Evolutionary conservation across 225 moss, liverwort and hornwort genomes (phyloP).

Genomic region (Physcomitrium patens): DNA sequence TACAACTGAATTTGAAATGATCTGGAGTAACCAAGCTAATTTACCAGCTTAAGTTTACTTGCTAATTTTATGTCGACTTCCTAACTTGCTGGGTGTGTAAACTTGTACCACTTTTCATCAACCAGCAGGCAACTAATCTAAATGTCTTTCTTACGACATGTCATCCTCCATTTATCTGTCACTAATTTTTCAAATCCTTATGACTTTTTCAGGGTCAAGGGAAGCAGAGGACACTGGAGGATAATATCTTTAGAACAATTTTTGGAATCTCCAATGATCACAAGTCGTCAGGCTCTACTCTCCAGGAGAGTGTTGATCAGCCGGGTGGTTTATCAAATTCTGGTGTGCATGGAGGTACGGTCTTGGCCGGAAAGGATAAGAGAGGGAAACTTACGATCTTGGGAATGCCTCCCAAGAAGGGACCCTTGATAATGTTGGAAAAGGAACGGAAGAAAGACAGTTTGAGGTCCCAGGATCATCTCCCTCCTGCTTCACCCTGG

Average conservation of each 20-base stretch:
- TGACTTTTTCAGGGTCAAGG: constrained; percentile 49
- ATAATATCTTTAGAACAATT: constrained; percentile 46
- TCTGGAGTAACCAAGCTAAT: neutral
- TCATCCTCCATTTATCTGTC: neutral
- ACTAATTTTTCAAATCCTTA: constrained; percentile 4
- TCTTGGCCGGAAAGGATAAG: constrained; percentile 53
- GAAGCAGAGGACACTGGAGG: constrained; percentile 46
- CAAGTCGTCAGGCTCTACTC: constrained; percentile 42
- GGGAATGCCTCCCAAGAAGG: constrained; percentile 74
- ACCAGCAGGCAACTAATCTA: neutral
- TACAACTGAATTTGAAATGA: neutral
- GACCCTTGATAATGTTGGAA: constrained; percentile 83
- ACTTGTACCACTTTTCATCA: neutral
- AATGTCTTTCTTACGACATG: neutral
- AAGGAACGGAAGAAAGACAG: constrained; percentile 92
- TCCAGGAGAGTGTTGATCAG: constrained; percentile 43
- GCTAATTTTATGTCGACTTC: no score
- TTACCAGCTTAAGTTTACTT: no score
- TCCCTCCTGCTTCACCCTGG: constrained; percentile 76
- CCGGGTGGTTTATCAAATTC: constrained; percentile 37
- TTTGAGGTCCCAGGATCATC: constrained; percentile 58
- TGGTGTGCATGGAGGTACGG: constrained; percentile 19
- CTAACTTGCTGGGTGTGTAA: neutral
- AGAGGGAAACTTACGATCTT: constrained; percentile 61
- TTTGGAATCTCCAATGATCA: constrained; percentile 58